phyloP scores from a whole-genome alignment of 1,284 basidiomycete species.

The Ganoderma boninense region DNA sequence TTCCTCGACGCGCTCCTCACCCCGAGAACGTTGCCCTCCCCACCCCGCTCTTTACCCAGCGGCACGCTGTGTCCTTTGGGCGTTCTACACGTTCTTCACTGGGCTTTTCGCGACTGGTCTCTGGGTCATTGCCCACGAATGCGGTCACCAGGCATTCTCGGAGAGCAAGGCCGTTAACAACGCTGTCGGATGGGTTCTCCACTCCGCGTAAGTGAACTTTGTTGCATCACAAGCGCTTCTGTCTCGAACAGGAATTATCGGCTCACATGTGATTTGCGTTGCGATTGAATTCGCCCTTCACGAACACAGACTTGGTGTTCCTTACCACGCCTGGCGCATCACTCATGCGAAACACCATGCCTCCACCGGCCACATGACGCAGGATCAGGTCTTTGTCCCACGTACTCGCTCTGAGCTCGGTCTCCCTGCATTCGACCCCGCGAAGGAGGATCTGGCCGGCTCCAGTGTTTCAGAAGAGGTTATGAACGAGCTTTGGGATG shows the following conservation, averaged over 20 bases:
- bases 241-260: slow-evolving; percentile 3
- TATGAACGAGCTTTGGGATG: slow-evolving; percentile 85
- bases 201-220: slow-evolving; percentile 72
- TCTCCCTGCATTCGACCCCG: slow-evolving; percentile 70
- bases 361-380: slow-evolving; percentile 92
- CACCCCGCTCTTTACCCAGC: slow-evolving; percentile 70
- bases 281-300: slow-evolving; percentile 18
- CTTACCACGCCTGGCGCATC: slow-evolving; percentile 98
- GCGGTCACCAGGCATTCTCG: slow-evolving; percentile 98
- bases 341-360: slow-evolving; percentile 98
- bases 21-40: slow-evolving; percentile 65
- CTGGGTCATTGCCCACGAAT: slow-evolving; percentile 94
- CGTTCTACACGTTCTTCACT: slow-evolving; percentile 82
- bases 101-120: slow-evolving; percentile 93
- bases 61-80: slow-evolving; percentile 80
- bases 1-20: slow-evolving; percentile 75
- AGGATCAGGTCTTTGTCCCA: slow-evolving; percentile 98
- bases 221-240: slow-evolving; percentile 7
- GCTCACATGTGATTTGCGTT: slow-evolving; percentile 44
- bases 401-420: slow-evolving; percentile 82
- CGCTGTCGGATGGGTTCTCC: slow-evolving; percentile 92
- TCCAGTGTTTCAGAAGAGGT: slow-evolving; percentile 76
- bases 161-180: slow-evolving; percentile 95
- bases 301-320: slow-evolving; percentile 81
- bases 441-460: slow-evolving; percentile 75